A percentile compares a stretch with the other conserved stretches of the same genome.
Conservation (phyloP, 2,329 filamentous ascomycete species). For the Fusarium sp. region DNA sequence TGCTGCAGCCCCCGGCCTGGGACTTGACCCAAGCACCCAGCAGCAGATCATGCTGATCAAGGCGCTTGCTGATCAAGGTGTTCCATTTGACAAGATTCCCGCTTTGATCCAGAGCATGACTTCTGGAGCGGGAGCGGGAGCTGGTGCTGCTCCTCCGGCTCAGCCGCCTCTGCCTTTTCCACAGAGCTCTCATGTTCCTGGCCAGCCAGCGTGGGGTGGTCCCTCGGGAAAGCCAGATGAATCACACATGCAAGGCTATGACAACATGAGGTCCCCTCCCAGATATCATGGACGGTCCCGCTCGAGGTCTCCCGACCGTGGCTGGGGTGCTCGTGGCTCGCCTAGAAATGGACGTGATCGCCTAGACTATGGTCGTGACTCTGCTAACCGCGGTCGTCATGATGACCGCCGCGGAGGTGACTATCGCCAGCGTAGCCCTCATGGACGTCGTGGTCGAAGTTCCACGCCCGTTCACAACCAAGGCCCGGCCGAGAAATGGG, state of each 20-base stretch:
- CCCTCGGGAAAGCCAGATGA: conserved; percentile 52
- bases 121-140: conserved; percentile 48
- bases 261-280: conserved; percentile 71
- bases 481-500: conserved; percentile 68
- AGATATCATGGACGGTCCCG: conserved; percentile 72
- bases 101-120: conserved; percentile 65
- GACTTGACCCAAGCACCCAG: conserved; percentile 67
- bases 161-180: conserved; percentile 51
- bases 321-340: conserved; percentile 74
- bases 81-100: conserved; percentile 81
- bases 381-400: conserved; percentile 68
- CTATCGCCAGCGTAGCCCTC: conserved; percentile 90
- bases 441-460: conserved; percentile 73
- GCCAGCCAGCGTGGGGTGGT: conserved; percentile 49
- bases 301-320: conserved; percentile 81
- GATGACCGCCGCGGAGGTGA: conserved; percentile 70
- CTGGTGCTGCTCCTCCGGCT: conserved; percentile 47
- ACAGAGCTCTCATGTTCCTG: conserved; percentile 56
- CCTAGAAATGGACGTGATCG: conserved; percentile 72
- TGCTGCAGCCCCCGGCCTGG: conserved; percentile 45
- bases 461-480: conserved; percentile 62
- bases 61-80: conserved; percentile 77
- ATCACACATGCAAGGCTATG: conserved; percentile 67
- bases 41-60: conserved; percentile 81
- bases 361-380: conserved; percentile 79